phyloP scores from a whole-genome alignment of 2,329 filamentous ascomycete genomes.

The Zymoseptoria pseudotritici region DNA sequence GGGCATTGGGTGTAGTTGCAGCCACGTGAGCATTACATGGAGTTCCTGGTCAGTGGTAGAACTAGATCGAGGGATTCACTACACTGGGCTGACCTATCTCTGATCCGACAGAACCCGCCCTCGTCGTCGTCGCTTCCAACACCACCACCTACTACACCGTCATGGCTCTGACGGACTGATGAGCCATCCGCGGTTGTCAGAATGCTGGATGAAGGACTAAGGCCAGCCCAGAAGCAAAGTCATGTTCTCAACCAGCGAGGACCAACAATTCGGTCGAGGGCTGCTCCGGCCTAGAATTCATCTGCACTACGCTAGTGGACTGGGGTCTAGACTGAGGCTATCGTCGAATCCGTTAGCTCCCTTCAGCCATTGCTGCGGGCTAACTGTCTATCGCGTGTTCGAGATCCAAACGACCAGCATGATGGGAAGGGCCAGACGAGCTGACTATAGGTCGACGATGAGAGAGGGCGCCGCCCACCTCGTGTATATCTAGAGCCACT shows the following conservation, averaged over 20 bases:
- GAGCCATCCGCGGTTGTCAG: neutral
- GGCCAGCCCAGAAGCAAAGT: neutral
- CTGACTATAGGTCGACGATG: neutral
- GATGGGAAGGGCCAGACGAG: neutral
- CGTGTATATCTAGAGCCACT: neutral
- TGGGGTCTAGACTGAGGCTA: neutral
- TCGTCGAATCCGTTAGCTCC: neutral
- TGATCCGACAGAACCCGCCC: neutral
- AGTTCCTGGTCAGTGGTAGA: neutral
- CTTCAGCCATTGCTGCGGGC: neutral
- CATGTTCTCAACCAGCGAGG: neutral
- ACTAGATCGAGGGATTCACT: neutral
- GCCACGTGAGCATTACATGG: neutral
- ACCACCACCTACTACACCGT: neutral
- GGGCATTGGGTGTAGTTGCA: neutral
- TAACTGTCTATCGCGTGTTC: conserved; percentile 3
- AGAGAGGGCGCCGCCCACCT: neutral
- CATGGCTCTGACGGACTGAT: neutral
- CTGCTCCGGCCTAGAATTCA: neutral
- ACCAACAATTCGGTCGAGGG: neutral
- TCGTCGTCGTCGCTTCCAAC: neutral
- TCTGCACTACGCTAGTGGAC: neutral
- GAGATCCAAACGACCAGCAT: neutral
- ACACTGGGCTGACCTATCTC: neutral
- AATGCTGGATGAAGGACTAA: neutral